Conservation (phyloP, 805 yeast species). For the Saccharomycopsis babjevae region DNA sequence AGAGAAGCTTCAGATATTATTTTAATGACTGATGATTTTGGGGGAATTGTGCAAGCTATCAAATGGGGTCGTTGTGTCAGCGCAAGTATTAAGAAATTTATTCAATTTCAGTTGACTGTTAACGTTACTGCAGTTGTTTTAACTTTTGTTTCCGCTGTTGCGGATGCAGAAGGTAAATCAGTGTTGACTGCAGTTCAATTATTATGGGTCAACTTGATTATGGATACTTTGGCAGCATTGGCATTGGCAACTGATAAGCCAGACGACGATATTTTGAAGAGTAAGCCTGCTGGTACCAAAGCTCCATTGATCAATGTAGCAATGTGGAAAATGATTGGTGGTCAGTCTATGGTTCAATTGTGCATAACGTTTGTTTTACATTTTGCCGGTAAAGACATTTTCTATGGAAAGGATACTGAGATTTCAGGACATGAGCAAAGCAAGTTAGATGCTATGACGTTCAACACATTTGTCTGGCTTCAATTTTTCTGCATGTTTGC, state of each 20-base stretch:
- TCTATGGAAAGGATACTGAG: slow-evolving; percentile 28
- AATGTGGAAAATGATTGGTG: slow-evolving; percentile 98
- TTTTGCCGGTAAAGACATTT: slow-evolving; percentile 61
- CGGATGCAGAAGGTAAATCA: slow-evolving; percentile 65
- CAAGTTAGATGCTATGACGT: slow-evolving; percentile 74
- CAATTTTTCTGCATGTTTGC: slow-evolving; percentile 91
- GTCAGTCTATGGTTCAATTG: slow-evolving; percentile 75
- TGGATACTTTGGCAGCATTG: slow-evolving; percentile 97
- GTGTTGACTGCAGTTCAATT: slow-evolving; percentile 96
- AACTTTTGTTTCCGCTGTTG: slow-evolving; percentile 90
- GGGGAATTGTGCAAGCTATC: slow-evolving; percentile 91
- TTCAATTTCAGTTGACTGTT: slow-evolving; percentile 94
- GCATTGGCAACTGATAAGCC: slow-evolving; percentile 98
- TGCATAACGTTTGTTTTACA: slow-evolving; percentile 70
- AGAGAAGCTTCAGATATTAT: slow-evolving; percentile 93
- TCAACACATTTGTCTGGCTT: slow-evolving; percentile 95
- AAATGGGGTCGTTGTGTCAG: slow-evolving; percentile 99
- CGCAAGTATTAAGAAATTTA: slow-evolving; percentile 85
- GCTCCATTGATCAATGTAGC: slow-evolving; percentile 75
- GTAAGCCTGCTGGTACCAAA: slow-evolving; percentile 75
- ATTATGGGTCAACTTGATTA: slow-evolving; percentile 93
- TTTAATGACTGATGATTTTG: slow-evolving; percentile 87
- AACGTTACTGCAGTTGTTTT: slow-evolving; percentile 92
- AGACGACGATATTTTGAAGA: slow-evolving; percentile 63
- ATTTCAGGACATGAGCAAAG: slow-evolving; percentile 36